Conservation (phyloP, 805 yeast genomes). For the Saccharomycopsis babjevae region DNA sequence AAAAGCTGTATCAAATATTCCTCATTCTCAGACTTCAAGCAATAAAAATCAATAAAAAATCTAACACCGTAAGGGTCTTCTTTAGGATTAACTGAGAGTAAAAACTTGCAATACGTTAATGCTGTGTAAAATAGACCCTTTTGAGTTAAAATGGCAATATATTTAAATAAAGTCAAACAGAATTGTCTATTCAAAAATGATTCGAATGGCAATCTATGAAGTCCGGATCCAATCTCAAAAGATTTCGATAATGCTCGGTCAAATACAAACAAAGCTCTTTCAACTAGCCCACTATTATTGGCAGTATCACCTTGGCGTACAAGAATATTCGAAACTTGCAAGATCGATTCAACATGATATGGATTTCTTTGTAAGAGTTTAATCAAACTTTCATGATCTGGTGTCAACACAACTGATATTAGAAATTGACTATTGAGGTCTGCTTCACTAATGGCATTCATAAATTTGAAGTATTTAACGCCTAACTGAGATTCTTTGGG, state of each 20-base stretch:
- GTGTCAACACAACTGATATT: conserved; percentile 57
- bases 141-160: conserved; percentile 59
- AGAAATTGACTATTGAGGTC: conserved; percentile 39
- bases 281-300: conserved; percentile 63
- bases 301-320: conserved; percentile 70
- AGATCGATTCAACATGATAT: conserved; percentile 66
- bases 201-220: conserved; percentile 66
- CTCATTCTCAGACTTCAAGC: conserved; percentile 55
- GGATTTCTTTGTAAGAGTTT: conserved; percentile 48
- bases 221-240: conserved; percentile 44
- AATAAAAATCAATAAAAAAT: conserved; percentile 72
- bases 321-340: conserved; percentile 67
- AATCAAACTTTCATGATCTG: conserved; percentile 69
- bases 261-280: conserved; percentile 67
- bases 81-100: conserved; percentile 60
- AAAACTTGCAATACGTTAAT: conserved; percentile 57
- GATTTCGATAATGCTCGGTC: conserved; percentile 59
- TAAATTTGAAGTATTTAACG: conserved; percentile 48
- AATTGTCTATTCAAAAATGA: conserved; percentile 67
- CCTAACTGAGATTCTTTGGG: conserved; percentile 31
- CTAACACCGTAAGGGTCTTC: conserved; percentile 82
- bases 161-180: conserved; percentile 62
- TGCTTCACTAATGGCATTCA: conserved; percentile 28
- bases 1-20: conserved; percentile 50
- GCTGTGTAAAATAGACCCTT: conserved; percentile 75